A percentile compares a stretch with the other conserved stretches of the same genome.
Evolutionary conservation across 345 rosid genomes (phyloP).

Genomic region (Conringia planisiliqua): DNA sequence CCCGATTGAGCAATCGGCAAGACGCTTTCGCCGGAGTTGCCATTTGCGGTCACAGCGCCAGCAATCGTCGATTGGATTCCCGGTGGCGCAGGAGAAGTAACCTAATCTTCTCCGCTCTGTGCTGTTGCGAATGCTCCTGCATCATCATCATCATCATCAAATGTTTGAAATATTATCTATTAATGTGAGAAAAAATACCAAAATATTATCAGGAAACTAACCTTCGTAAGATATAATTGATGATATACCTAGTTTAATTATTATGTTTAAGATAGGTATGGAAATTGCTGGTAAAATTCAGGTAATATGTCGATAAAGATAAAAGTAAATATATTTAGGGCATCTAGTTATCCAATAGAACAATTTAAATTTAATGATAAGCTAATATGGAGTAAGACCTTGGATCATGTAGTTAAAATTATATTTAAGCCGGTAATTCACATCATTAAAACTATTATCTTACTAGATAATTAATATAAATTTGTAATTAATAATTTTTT

Average conservation of each 20-base stretch:
- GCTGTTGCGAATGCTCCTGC: slow-evolving; percentile 70
- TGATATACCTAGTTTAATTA: background rate
- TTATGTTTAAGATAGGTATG: background rate
- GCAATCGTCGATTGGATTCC: slow-evolving; percentile 82
- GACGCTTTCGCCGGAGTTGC: slow-evolving; percentile 49
- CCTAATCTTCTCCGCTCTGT: slow-evolving; percentile 67
- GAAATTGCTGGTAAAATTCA: too few relatives aligned
- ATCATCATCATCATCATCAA: background rate
- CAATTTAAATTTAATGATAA: too few relatives aligned
- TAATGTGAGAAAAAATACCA: background rate
- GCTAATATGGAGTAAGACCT: too few relatives aligned
- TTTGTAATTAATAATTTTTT: too few relatives aligned
- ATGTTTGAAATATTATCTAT: background rate
- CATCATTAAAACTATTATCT: too few relatives aligned
- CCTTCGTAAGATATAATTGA: background rate
- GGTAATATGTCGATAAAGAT: too few relatives aligned
- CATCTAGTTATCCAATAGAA: too few relatives aligned
- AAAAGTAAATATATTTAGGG: too few relatives aligned
- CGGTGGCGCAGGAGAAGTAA: slow-evolving; percentile 59
- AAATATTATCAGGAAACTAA: too few relatives aligned
- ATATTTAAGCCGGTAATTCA: too few relatives aligned
- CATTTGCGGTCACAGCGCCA: slow-evolving; percentile 73
- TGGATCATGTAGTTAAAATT: too few relatives aligned
- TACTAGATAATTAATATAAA: too few relatives aligned
- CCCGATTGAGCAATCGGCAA: slow-evolving; percentile 70